Percentiles rank a stretch among this genome's conserved stretches.
Evolutionary conservation across 2,329 filamentous ascomycete genomes (phyloP).

Genomic region (Raffaelea deltoideospora): DNA sequence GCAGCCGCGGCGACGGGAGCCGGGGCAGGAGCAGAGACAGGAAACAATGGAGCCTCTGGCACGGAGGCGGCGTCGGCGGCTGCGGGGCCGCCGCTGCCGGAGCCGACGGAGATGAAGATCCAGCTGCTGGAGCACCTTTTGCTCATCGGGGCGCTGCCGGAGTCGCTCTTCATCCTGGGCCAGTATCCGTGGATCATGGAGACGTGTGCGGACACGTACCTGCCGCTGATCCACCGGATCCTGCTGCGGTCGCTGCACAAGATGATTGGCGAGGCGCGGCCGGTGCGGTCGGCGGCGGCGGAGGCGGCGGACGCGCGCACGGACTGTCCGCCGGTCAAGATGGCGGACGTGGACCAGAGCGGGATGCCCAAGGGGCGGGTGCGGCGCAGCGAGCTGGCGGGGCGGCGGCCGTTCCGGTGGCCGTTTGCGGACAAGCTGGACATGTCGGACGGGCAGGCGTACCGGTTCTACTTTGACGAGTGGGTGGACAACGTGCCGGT

Average conservation of each 20-base stretch:
- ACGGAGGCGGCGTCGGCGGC: constrained; percentile 27
- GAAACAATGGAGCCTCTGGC: too few relatives aligned
- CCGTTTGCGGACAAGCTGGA: constrained; percentile 67
- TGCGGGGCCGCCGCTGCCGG: constrained; percentile 37
- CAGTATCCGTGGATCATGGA: constrained; percentile 88
- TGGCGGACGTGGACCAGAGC: constrained; percentile 43
- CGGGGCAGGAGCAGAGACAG: not conserved
- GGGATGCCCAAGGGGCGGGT: constrained; percentile 55
- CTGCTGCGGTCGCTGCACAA: constrained; percentile 68
- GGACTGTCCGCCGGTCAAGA: constrained; percentile 25
- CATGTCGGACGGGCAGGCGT: constrained; percentile 60
- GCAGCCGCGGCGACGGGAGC: constrained; percentile 30
- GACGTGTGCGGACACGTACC: constrained; percentile 58
- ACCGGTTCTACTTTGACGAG: constrained; percentile 94
- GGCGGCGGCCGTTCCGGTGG: constrained; percentile 65
- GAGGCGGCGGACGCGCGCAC: constrained; percentile 12
- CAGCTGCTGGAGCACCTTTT: constrained; percentile 71
- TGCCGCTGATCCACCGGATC: constrained; percentile 70
- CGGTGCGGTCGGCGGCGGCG: constrained; percentile 15
- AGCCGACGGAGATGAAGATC: constrained; percentile 79
- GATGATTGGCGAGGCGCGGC: constrained; percentile 38
- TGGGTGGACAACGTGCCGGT: constrained; percentile 89
- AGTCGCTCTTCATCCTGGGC: constrained; percentile 76
- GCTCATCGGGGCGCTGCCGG: constrained; percentile 81
- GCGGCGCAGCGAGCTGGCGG: constrained; percentile 40